These are phyloP conservation scores for Nicotiana otophora DNA, from an alignment of 257 asterid species.

Conservation along the genomic window DNA sequence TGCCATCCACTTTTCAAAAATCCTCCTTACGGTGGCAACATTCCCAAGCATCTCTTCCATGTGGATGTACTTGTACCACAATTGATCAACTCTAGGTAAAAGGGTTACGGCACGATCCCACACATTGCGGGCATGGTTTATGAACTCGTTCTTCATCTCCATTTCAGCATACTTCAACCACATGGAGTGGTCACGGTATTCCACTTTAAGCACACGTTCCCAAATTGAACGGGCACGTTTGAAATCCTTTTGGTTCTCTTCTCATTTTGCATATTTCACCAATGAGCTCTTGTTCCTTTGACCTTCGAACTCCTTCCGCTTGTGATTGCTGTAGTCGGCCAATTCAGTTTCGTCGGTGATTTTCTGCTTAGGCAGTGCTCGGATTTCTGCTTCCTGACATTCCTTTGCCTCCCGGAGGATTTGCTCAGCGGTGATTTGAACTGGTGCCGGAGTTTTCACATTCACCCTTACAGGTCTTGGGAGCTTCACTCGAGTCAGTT, in stretches of 20 bases:
- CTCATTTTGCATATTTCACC: slow-evolving; percentile 78
- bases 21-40: slow-evolving; percentile 56
- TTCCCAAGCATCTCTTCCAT: slow-evolving; percentile 39
- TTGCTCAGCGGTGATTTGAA: slow-evolving; percentile 41
- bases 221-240: slow-evolving; percentile 33
- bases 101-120: slow-evolving; percentile 42
- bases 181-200: slow-evolving; percentile 55
- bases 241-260: slow-evolving; percentile 51
- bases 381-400: slow-evolving; percentile 60
- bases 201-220: slow-evolving; percentile 74
- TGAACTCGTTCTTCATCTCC: slow-evolving; percentile 63
- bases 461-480: slow-evolving; percentile 63
- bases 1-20: slow-evolving; percentile 63
- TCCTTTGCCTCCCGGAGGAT: slow-evolving; percentile 50
- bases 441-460: slow-evolving; percentile 53
- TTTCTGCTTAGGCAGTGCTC: slow-evolving; percentile 59
- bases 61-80: slow-evolving; percentile 47
- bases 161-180: slow-evolving; percentile 78
- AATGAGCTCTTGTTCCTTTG: slow-evolving; percentile 62
- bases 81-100: slow-evolving; percentile 62
- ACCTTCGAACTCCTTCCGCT: slow-evolving; percentile 57
- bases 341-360: slow-evolving; percentile 20
- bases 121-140: slow-evolving; percentile 25
- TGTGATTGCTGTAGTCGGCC: slow-evolving; percentile 56
- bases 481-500: slow-evolving; percentile 45